phyloP scores from a whole-genome alignment of 2,329 filamentous ascomycete genomes.

The Fusarium ramigenum region DNA sequence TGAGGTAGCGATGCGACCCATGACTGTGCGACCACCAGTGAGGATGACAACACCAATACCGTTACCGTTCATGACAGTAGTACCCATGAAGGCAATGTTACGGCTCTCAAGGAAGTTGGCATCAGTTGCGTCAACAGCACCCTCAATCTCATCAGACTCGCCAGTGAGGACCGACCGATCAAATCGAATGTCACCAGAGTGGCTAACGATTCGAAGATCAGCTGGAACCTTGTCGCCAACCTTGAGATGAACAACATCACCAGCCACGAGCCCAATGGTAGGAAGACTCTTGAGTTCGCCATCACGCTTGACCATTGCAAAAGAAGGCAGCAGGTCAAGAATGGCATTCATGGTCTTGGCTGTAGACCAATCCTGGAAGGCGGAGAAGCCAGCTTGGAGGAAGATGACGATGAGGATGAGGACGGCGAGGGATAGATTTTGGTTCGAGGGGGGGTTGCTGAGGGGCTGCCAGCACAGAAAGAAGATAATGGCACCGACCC shows the following conservation, averaged over 20 bases:
- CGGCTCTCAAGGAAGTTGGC: slow-evolving; percentile 54
- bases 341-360: slow-evolving; percentile 58
- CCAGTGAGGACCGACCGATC: slow-evolving; percentile 55
- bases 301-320: slow-evolving; percentile 56
- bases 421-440: slow-evolving; percentile 57
- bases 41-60: slow-evolving; percentile 53
- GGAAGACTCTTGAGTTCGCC: slow-evolving; percentile 52
- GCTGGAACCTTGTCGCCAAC: slow-evolving; percentile 60
- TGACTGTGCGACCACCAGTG: slow-evolving; percentile 52
- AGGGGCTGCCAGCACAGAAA: slow-evolving; percentile 60
- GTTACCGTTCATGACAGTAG: slow-evolving; percentile 53
- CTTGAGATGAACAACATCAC: slow-evolving; percentile 57
- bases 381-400: slow-evolving; percentile 57
- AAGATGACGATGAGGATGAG: slow-evolving; percentile 58
- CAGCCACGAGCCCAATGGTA: slow-evolving; percentile 55
- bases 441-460: slow-evolving; percentile 53
- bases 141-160: slow-evolving; percentile 54
- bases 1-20: slow-evolving; percentile 53
- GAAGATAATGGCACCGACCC: slow-evolving; percentile 58
- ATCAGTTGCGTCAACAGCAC: slow-evolving; percentile 51
- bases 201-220: slow-evolving; percentile 54
- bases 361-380: slow-evolving; percentile 60
- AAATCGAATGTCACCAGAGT: slow-evolving; percentile 55
- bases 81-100: slow-evolving; percentile 57
- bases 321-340: slow-evolving; percentile 55